Conservation (phyloP, 352 stramenopile species). For the Pythium pectinolyticum region DNA sequence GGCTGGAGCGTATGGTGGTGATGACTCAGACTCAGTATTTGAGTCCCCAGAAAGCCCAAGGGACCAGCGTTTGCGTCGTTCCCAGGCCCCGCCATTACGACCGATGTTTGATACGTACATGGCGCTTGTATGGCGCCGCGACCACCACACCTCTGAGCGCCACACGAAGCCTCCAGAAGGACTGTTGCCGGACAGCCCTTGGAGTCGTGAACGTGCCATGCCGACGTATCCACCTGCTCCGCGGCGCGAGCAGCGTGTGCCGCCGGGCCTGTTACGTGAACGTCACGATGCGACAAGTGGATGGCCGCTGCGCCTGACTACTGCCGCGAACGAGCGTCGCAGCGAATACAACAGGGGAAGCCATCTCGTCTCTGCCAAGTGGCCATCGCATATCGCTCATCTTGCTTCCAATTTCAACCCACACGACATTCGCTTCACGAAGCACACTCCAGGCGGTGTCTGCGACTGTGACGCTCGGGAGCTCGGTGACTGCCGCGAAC, state of each 20-base stretch:
- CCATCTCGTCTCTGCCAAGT: neutral
- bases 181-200: neutral
- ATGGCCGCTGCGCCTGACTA: neutral
- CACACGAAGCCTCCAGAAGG: neutral
- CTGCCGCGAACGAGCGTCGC: neutral
- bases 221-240: neutral
- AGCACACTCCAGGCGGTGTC: neutral
- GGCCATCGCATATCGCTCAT: neutral
- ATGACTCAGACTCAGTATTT: no score
- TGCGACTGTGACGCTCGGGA: neutral
- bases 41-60: no score
- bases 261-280: neutral
- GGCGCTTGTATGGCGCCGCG: neutral
- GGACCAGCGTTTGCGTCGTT: no score
- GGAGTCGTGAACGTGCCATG: neutral
- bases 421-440: neutral
- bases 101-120: neutral
- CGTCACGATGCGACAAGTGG: neutral
- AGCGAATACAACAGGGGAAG: neutral
- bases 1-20: no score
- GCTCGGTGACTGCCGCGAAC: neutral
- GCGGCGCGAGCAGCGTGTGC: neutral
- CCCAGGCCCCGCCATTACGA: neutral
- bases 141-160: neutral
- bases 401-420: neutral